Conservation (phyloP, 148 eudicot species). For the Dianthus caryophyllus region DNA sequence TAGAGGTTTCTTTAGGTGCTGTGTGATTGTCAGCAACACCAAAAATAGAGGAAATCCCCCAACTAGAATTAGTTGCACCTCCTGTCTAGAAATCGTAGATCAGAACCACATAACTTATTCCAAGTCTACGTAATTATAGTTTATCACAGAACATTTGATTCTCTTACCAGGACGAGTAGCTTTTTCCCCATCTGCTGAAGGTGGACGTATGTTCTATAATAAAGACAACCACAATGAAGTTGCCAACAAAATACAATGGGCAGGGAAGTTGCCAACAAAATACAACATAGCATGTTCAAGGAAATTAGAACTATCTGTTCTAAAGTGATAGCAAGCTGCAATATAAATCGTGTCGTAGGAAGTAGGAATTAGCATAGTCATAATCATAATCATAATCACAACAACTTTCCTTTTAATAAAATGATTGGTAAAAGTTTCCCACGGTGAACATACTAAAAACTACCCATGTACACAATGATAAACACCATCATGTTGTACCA, state of each 20-base stretch:
- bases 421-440: no score
- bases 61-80: conserved; percentile 42
- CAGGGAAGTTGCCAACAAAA: background rate
- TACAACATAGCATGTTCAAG: conserved; percentile 8
- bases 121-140: background rate
- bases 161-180: conserved; percentile 61
- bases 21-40: conserved; percentile 55
- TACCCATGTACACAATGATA: no score
- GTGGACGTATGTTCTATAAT: conserved; percentile 52
- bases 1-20: conserved; percentile 45
- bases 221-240: conserved; percentile 17
- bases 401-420: no score
- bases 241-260: background rate
- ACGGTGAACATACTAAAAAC: no score
- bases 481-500: no score
- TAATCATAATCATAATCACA: no score
- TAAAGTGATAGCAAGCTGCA: background rate
- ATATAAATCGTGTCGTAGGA: no score
- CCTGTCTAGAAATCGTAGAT: conserved; percentile 32
- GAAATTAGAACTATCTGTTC: background rate
- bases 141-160: background rate
- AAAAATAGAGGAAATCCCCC: conserved; percentile 90
- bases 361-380: no score
- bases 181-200: conserved; percentile 55
- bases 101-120: conserved; percentile 10